Evolutionary conservation across 805 yeast species (phyloP).

Genomic region (Lachancea waltii): DNA sequence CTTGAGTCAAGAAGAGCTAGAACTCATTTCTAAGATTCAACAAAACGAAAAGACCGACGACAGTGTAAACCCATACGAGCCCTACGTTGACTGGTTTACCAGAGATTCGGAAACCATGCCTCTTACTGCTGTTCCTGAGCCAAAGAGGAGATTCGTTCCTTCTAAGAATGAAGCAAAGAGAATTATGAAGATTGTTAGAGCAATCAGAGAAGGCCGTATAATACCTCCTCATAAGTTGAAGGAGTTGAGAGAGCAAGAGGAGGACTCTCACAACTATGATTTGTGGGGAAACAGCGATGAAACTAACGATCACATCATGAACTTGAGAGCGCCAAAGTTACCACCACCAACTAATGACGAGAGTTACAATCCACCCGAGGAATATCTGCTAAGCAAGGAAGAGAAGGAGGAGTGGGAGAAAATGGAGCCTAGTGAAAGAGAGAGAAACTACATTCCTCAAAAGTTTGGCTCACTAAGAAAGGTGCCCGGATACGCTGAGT

Average conservation of each 20-base stretch:
- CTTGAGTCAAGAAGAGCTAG: slow-evolving; percentile 79
- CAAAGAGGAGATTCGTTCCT: slow-evolving; percentile 93
- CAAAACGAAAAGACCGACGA: slow-evolving; percentile 79
- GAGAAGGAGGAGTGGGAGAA: slow-evolving; percentile 68
- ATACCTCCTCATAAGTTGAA: slow-evolving; percentile 60
- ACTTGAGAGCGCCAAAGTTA: slow-evolving; percentile 86
- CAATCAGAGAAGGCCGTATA: slow-evolving; percentile 93
- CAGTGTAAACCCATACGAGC: slow-evolving; percentile 79
- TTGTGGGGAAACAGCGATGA: slow-evolving; percentile 77
- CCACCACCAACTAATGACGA: slow-evolving; percentile 97
- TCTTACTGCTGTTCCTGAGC: slow-evolving; percentile 88
- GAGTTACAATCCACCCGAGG: slow-evolving; percentile 96
- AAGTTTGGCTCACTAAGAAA: slow-evolving; percentile 76
- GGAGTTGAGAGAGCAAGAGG: slow-evolving; percentile 44
- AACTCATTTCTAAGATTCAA: slow-evolving; percentile 79
- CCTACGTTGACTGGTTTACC: slow-evolving; percentile 93
- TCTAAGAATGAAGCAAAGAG: slow-evolving; percentile 95
- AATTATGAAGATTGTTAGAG: slow-evolving; percentile 92
- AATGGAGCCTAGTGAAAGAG: slow-evolving; percentile 70
- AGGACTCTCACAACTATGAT: slow-evolving; percentile 57
- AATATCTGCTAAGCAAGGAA: slow-evolving; percentile 74
- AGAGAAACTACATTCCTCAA: slow-evolving; percentile 71
- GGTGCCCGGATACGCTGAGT: slow-evolving; percentile 88
- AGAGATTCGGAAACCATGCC: slow-evolving; percentile 83
- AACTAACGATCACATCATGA: slow-evolving; percentile 72